A percentile compares a stretch with the other conserved stretches of the same genome.
Conservation (phyloP, 2,329 filamentous ascomycete genomes). For the Xylariaceae sp. region DNA sequence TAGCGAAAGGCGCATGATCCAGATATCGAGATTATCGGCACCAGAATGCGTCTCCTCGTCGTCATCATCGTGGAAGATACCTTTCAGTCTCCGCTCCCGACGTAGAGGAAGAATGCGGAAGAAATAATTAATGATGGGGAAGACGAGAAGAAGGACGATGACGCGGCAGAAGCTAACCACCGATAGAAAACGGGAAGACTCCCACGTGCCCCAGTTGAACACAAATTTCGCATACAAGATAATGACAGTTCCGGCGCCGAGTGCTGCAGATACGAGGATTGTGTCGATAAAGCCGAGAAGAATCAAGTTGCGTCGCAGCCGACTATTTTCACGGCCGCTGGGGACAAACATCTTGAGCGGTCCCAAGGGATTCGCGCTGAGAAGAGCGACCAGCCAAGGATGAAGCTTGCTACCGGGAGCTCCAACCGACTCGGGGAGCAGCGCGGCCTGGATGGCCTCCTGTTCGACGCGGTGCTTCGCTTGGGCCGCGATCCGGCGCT, state of each 20-base stretch:
- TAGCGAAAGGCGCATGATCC: constrained; percentile 68
- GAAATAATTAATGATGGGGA: constrained; percentile 72
- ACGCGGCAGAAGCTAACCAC: constrained; percentile 74
- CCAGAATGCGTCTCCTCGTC: constrained; percentile 53
- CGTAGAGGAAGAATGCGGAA: constrained; percentile 55
- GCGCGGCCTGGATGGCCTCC: constrained; percentile 28
- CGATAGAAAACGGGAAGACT: constrained; percentile 76
- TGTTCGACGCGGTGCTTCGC: constrained; percentile 55
- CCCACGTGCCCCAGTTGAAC: constrained; percentile 77
- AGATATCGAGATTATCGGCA: constrained; percentile 71
- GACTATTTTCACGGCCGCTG: constrained; percentile 54
- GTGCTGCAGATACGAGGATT: constrained; percentile 71
- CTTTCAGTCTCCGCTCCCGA: constrained; percentile 36
- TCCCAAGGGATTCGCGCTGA: constrained; percentile 61
- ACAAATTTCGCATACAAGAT: constrained; percentile 76
- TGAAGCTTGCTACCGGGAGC: constrained; percentile 20
- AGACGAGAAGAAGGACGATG: constrained; percentile 63
- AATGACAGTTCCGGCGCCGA: constrained; percentile 75
- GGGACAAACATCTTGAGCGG: constrained; percentile 77
- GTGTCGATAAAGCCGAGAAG: constrained; percentile 76
- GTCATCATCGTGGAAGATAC: constrained; percentile 33
- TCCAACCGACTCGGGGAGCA: constrained; percentile 18
- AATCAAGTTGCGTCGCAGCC: constrained; percentile 73
- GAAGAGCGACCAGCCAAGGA: constrained; percentile 32
- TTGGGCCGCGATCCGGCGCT: constrained; percentile 63